Base-by-base conservation (phyloP, 306 rosid genomes). In the Luffa aegyptiaca region DNA sequence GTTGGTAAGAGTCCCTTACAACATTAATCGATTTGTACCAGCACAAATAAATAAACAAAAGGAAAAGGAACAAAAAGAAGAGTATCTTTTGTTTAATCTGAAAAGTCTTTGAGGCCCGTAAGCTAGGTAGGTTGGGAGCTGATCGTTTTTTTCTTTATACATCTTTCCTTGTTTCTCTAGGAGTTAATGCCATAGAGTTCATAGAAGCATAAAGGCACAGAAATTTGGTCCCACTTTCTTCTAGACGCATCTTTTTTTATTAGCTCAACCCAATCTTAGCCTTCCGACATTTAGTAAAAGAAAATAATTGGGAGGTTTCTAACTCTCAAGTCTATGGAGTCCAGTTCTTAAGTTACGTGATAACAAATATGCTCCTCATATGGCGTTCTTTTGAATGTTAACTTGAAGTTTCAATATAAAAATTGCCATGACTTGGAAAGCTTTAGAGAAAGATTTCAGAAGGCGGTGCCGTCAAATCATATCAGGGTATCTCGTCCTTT, bases 321-420 rank as follows among this genome's bases (percentile, higher is more conserved):
- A 91, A 94, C 84, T 93, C 91, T 88, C 55, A 96, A 91, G 81
- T 87, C 92, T 6, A 93, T 87, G 14, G 98, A 93, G 86, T 92
- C 90, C 42, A 85, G 78, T 74, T n/a, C 46, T 26, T 80, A 78
- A 35, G 81, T 59, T 37, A 85, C 0, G 79, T 26, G 37, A 81
- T 85, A 8, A 89, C 84, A 81, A 70, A 88, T 71, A 68, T 75
- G 81, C 10, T 59, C 72, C 57, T 73, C 12, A 26, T 26, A 26
- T 26, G 31, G 31, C 12, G 57, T 80, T n/a, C 68, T 80, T 81
- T 79, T 45, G 42, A 18, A 69, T 41, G 51, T 45, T 44, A 21
- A 13, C 18, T 52, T 37, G 8, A 17, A 52, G 37, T 64, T 3
- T 69, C 8, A 70, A 59, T 73, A 52, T 16, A 71, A 33, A 82